phyloP scores from a whole-genome alignment of 164 flowering plant species.

The Saururus chinensis region DNA sequence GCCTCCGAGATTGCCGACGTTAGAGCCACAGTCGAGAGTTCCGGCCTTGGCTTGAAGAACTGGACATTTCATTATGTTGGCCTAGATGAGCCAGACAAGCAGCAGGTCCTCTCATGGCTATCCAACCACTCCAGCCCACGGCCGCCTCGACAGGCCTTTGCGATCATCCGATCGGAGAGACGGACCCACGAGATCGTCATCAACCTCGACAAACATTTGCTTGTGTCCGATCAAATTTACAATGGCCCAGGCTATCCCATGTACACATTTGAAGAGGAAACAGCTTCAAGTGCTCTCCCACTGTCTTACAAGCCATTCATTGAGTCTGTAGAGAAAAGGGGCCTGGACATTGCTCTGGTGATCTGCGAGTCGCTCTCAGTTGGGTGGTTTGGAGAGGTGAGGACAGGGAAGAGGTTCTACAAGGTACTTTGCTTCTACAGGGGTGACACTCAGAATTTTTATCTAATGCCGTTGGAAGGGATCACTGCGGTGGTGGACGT shows the following conservation, averaged over 20 bases:
- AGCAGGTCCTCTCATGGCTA: slow-evolving; percentile 19
- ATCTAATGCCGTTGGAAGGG: slow-evolving; percentile 44
- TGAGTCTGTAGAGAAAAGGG: slow-evolving; percentile 26
- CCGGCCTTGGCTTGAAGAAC: slow-evolving; percentile 7
- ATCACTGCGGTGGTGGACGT: slow-evolving; percentile 35
- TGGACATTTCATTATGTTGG: slow-evolving; percentile 31
- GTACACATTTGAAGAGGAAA: slow-evolving; percentile 27
- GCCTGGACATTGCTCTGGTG: slow-evolving; percentile 31
- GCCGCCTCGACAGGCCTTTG: slow-evolving; percentile 44
- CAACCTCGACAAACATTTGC: slow-evolving; percentile 20
- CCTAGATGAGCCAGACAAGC: slow-evolving; percentile 31
- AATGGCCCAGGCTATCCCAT: slow-evolving; percentile 38
- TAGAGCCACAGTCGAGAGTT: slow-evolving; percentile 11
- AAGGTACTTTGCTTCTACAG: slow-evolving; percentile 25
- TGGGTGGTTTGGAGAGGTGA: slow-evolving; percentile 52
- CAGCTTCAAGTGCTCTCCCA: slow-evolving; percentile 16
- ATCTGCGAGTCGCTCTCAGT: slow-evolving; percentile 21
- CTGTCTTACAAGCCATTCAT: slow-evolving; percentile 25
- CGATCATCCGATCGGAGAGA: slow-evolving; percentile 16
- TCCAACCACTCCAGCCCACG: slow-evolving; percentile 4
- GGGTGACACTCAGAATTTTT: slow-evolving; percentile 33
- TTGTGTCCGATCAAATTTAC: slow-evolving; percentile 20
- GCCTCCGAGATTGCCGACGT: slow-evolving; percentile 22
- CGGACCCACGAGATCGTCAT: slow-evolving; percentile 31
- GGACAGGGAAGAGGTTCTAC: slow-evolving; percentile 12